phyloP scores from a whole-genome alignment of 2,329 filamentous ascomycete species.

The Lachnellula willkommii region DNA sequence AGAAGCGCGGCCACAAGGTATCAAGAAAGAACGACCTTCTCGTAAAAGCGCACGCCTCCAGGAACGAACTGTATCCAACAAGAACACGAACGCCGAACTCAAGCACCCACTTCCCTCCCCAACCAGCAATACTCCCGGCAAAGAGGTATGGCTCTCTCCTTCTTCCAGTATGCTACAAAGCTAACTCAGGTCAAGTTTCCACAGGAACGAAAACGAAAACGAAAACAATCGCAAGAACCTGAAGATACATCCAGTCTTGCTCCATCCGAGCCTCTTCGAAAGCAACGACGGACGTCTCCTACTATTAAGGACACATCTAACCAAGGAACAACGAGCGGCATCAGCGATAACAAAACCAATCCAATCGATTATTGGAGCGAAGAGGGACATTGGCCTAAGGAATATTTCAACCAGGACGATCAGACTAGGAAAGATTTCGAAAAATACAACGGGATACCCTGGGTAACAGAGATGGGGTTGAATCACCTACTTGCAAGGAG shows the following conservation, averaged over 20 bases:
- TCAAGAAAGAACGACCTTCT: slow-evolving; percentile 20
- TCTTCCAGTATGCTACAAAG: slow-evolving; percentile 15
- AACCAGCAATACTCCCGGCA: slow-evolving; percentile 16
- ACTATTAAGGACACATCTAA: slow-evolving; percentile 10
- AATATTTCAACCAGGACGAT: background rate
- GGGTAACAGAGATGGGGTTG: slow-evolving; percentile 20
- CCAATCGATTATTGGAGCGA: slow-evolving; percentile 27
- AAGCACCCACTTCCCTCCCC: slow-evolving; percentile 17
- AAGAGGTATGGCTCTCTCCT: slow-evolving; percentile 16
- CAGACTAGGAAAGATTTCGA: too few species aligned
- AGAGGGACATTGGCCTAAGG: slow-evolving; percentile 25
- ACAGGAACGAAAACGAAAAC: slow-evolving; percentile 17
- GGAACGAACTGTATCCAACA: slow-evolving; percentile 13
- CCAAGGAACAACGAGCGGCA: slow-evolving; percentile 8
- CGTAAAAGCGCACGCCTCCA: slow-evolving; percentile 17
- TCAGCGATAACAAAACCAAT: slow-evolving; percentile 19
- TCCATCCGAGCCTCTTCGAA: slow-evolving; percentile 10
- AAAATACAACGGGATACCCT: background rate
- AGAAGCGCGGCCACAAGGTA: slow-evolving; percentile 20
- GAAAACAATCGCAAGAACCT: slow-evolving; percentile 18
- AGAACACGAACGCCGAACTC: slow-evolving; percentile 13
- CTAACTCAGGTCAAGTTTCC: slow-evolving; percentile 20
- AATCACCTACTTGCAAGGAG: slow-evolving; percentile 31
- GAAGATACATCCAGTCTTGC: background rate
- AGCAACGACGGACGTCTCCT: slow-evolving; percentile 15